Conservation (phyloP, 2,329 filamentous ascomycete species). For the Blastomyces silverae region DNA sequence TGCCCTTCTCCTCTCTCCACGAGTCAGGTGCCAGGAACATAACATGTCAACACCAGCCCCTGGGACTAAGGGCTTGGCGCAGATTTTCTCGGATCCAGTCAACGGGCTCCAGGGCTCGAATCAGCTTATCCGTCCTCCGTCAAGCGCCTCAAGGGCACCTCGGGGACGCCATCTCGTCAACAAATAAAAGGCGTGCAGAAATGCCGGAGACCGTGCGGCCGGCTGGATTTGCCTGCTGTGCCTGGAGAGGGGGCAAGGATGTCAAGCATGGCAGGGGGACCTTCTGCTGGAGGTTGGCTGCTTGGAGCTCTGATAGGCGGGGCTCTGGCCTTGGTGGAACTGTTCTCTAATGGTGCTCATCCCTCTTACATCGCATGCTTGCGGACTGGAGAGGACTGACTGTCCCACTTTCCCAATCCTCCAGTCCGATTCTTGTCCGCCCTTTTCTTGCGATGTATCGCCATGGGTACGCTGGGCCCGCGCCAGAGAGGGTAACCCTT, state of each 20-base stretch:
- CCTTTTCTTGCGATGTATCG: background rate
- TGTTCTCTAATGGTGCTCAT: slow-evolving; percentile 6
- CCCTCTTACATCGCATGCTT: slow-evolving; percentile 3
- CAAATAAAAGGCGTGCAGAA: slow-evolving; percentile 8
- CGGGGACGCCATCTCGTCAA: slow-evolving; percentile 1
- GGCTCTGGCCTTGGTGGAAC: slow-evolving; percentile 7
- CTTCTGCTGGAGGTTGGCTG: slow-evolving; percentile 1
- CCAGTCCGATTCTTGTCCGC: background rate
- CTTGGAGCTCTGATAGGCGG: slow-evolving; percentile 7
- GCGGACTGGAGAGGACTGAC: background rate
- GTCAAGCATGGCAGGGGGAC: slow-evolving; percentile 7
- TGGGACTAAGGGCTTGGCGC: background rate
- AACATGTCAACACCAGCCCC: background rate
- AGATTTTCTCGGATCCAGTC: background rate
- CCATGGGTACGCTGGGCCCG: background rate
- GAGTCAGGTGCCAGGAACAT: slow-evolving; percentile 4
- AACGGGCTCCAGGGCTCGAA: background rate
- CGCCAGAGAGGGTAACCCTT: slow-evolving; percentile 10
- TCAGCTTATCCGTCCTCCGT: background rate
- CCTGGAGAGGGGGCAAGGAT: slow-evolving; percentile 7
- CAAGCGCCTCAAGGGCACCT: background rate
- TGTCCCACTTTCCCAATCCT: slow-evolving; percentile 12
- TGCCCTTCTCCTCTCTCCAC: background rate
- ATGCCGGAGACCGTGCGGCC: slow-evolving; percentile 3
- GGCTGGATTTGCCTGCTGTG: slow-evolving; percentile 10